A percentile compares a stretch with the other conserved stretches of the same genome.
Conservation (phyloP, 495 filamentous ascomycete species). For the Saxophila tyrrhenica region DNA sequence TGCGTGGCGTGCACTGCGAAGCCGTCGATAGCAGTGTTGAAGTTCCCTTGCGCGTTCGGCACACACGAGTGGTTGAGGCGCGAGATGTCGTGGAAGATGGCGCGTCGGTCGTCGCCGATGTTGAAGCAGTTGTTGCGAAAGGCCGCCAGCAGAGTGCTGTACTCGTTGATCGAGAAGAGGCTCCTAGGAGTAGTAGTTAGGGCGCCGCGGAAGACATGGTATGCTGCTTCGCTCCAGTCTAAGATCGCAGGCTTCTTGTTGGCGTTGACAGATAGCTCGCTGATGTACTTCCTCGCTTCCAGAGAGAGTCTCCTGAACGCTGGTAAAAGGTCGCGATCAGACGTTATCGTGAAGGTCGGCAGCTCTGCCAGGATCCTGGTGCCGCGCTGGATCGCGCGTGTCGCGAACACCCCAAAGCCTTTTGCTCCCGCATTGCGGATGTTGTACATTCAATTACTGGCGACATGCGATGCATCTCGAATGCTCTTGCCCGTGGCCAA, state of each 20-base stretch:
- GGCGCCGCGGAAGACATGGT: not conserved
- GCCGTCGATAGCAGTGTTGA: conserved; percentile 14
- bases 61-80: conserved; percentile 23
- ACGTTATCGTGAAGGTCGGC: conserved; percentile 1
- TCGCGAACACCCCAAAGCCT: conserved; percentile 17
- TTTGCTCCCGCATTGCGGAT: conserved; percentile 4
- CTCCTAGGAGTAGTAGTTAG: not conserved
- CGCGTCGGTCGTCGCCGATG: conserved; percentile 2
- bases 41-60: conserved; percentile 23
- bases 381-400: conserved; percentile 8
- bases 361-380: conserved; percentile 16
- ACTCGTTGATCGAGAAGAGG: not conserved
- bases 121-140: conserved; percentile 9
- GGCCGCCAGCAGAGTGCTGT: not conserved
- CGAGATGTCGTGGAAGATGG: conserved; percentile 15
- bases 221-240: not conserved
- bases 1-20: conserved; percentile 21
- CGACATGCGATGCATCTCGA: too few species aligned
- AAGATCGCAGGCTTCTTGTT: not conserved
- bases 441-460: conserved; percentile 1
- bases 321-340: not conserved
- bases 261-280: not conserved
- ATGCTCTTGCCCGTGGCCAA: too few species aligned
- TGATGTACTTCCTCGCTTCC: not conserved
- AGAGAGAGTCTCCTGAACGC: not conserved